Base-by-base conservation (phyloP, 768 basidiomycete species). In the Serendipita indica region DNA sequence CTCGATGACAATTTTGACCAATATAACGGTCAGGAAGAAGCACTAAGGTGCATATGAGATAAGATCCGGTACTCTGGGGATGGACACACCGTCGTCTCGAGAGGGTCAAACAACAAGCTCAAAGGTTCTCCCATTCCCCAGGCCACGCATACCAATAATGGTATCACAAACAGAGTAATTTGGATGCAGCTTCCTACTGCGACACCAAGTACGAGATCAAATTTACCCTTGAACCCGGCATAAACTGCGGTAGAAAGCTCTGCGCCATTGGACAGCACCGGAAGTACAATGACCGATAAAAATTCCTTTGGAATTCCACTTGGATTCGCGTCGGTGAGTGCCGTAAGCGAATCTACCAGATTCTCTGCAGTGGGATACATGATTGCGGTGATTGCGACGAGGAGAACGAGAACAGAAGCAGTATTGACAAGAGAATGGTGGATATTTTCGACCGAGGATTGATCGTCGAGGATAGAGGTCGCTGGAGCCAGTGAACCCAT, bases 41-140 rank as follows among this genome's bases (percentile, higher is more conserved):
- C 35, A 10, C n/a, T 10, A 37, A 10, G n/a, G n/a, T 10, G 35
- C 35, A 37, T 37, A 10, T 10, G 35, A 10, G 35, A n/a, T 10
- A 37, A 10, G 35, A 10, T 37, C 10, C 10, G 10, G 35, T 10
- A n/a, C 10, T 10, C 10, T 10, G n/a, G 35, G 35, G n/a, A 37
- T 37, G 10, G 35, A 37, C 10, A 37, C n/a, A 37, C 35, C 35
- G 35, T 10, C 10, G 35, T 37, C 35, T 93, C 87, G 67, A 86
- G 92, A 1, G 89, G 86, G 68, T 94, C 92, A 65, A 94, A 93
- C 33, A 92, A 74, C 58, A 93, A 73, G 14, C 82, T 82, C 57
- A 87, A 67, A 7, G 87, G 86, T 65, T 89, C 91, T 58, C 81
- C 82, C 52, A 92, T 72, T 22, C 79, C 78, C 91, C 90, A 96